Conservation (phyloP, 305 asterid genomes). For the Fraxinus nigra region DNA sequence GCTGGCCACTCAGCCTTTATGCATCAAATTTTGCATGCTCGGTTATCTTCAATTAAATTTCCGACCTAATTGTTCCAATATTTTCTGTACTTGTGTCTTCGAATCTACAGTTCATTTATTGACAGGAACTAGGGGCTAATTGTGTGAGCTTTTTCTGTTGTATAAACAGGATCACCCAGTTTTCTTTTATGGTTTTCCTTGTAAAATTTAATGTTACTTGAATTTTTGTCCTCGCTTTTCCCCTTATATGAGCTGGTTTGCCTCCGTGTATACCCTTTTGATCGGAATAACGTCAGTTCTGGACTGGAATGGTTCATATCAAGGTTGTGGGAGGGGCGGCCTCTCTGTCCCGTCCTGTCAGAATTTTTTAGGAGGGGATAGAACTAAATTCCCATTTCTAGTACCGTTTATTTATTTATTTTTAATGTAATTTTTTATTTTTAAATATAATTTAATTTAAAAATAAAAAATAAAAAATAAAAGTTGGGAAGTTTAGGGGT, state of each 20-base stretch:
- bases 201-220: not conserved
- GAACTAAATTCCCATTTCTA: not conserved
- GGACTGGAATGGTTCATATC: not conserved
- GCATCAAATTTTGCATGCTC: not conserved
- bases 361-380: not conserved
- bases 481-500: not conserved
- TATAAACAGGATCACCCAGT: not conserved
- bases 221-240: not conserved
- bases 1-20: not conserved
- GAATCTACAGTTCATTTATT: not conserved
- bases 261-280: not conserved
- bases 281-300: not conserved
- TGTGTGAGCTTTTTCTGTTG: not conserved
- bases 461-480: not conserved
- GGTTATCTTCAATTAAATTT: not conserved
- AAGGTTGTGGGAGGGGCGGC: not conserved
- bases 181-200: not conserved
- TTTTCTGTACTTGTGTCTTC: not conserved
- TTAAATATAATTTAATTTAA: no score
- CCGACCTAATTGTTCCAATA: not conserved
- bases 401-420: not conserved
- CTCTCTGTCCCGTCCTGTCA: not conserved
- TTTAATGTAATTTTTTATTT: not conserved
- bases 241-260: not conserved
- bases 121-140: not conserved